phyloP scores from a whole-genome alignment of 106 monocot species.

The Alisma plantagoaquatica region DNA sequence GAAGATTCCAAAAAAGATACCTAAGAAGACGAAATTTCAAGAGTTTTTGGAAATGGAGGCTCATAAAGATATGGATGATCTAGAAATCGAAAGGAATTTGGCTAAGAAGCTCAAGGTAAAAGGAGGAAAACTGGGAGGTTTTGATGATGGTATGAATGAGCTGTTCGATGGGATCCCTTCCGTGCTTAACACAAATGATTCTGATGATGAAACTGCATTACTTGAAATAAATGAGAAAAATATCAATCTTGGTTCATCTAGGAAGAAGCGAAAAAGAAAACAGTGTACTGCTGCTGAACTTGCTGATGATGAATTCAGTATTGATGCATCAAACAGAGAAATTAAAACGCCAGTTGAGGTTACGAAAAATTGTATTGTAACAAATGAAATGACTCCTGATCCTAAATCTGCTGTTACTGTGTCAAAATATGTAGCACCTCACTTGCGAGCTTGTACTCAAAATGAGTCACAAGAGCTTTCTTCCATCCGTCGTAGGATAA shows the following conservation, averaged over 20 bases:
- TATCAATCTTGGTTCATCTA: not conserved
- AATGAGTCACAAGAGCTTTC: conserved; percentile 63
- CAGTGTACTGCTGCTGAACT: conserved; percentile 9
- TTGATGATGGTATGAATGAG: conserved; percentile 51
- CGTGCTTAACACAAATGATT: conserved; percentile 6
- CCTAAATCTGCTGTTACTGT: not conserved
- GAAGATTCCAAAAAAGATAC: conserved; percentile 14
- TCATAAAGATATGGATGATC: conserved; percentile 22
- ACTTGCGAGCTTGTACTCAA: conserved; percentile 26
- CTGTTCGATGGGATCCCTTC: conserved; percentile 46
- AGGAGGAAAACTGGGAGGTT: conserved; percentile 29
- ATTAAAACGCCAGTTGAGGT: not conserved
- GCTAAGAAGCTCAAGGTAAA: conserved; percentile 79
- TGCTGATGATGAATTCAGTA: conserved; percentile 1
- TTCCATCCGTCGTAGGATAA: conserved; percentile 55
- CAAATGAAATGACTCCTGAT: not conserved
- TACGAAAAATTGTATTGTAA: not conserved
- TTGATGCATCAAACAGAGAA: not conserved
- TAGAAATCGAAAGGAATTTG: conserved; percentile 51
- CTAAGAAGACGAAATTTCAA: conserved; percentile 66
- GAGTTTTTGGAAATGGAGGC: conserved; percentile 70
- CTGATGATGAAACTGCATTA: conserved; percentile 7
- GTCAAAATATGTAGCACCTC: conserved; percentile 64
- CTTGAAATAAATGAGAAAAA: conserved; percentile 2
- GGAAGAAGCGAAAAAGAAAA: conserved; percentile 27